These are phyloP conservation scores for Apiospora koreana DNA, from an alignment of 2,329 filamentous ascomycete genomes.

Conservation along the genomic window DNA sequence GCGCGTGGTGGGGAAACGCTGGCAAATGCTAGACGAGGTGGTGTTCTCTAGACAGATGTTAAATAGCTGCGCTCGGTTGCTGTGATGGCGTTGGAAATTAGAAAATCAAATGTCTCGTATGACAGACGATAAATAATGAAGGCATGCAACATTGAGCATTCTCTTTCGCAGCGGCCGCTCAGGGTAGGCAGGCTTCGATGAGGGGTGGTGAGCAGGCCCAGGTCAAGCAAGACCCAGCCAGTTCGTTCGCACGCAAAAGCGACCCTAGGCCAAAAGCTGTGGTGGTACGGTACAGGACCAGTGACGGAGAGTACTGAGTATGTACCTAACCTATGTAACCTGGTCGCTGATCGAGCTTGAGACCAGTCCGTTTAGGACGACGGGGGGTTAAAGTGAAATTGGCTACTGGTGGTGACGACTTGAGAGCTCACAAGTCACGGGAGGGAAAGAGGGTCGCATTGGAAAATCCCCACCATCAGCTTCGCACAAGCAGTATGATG, in stretches of 20 bases:
- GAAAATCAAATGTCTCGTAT: conserved; percentile 46
- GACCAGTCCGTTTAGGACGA: background rate
- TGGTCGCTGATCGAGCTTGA: conserved; percentile 5
- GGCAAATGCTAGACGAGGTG: conserved; percentile 12
- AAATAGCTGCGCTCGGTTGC: conserved; percentile 39
- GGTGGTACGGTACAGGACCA: conserved; percentile 27
- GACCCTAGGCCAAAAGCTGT: conserved; percentile 19
- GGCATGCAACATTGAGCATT: conserved; percentile 8
- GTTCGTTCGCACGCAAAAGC: background rate
- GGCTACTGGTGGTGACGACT: conserved; percentile 29
- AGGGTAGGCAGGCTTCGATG: background rate
- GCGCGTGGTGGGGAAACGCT: conserved; percentile 15
- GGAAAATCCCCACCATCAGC: conserved; percentile 37
- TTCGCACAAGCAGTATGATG: conserved; percentile 40
- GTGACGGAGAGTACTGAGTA: conserved; percentile 19
- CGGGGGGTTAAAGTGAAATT: conserved; percentile 26
- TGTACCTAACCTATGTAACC: conserved; percentile 7
- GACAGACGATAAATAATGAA: conserved; percentile 26
- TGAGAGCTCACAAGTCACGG: conserved; percentile 21
- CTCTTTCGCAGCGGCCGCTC: conserved; percentile 32
- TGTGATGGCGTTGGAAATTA: conserved; percentile 8
- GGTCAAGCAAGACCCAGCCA: background rate
- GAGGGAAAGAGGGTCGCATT: conserved; percentile 33
- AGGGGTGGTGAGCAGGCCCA: conserved; percentile 4
- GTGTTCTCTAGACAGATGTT: conserved; percentile 36